Evolutionary conservation across 1,139 yeast species (phyloP).

Genomic region (Pichia sp.): DNA sequence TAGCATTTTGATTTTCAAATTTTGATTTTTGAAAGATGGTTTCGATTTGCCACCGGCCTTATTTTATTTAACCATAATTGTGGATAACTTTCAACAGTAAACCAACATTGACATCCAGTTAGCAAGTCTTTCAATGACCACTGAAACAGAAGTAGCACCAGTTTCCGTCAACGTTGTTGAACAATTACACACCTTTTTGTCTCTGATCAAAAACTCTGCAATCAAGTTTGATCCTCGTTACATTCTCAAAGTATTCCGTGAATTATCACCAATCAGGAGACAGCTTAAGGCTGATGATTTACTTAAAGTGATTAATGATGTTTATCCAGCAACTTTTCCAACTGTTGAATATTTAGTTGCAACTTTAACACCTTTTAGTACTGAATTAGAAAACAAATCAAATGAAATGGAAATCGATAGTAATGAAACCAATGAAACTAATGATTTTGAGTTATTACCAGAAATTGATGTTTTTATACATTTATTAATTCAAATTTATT

Average conservation of each 20-base stretch:
- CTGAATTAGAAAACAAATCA: slow-evolving; percentile 13
- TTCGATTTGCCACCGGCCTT: too few relatives aligned
- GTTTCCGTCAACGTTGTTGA: slow-evolving; percentile 3
- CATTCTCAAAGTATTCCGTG: slow-evolving; percentile 79
- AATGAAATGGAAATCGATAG: slow-evolving; percentile 28
- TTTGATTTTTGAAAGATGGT: too few relatives aligned
- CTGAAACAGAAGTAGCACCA: slow-evolving; percentile 5
- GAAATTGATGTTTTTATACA: slow-evolving; percentile 80
- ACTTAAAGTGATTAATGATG: slow-evolving; percentile 44
- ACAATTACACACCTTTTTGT: slow-evolving; percentile 8
- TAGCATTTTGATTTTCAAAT: too few relatives aligned
- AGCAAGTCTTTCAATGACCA: slow-evolving; percentile 4
- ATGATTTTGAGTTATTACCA: slow-evolving; percentile 39
- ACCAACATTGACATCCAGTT: too few relatives aligned
- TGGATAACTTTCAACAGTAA: too few relatives aligned
- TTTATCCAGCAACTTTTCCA: slow-evolving; percentile 45
- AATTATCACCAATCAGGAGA: slow-evolving; percentile 69
- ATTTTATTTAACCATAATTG: too few relatives aligned
- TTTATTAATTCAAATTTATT: slow-evolving; percentile 66
- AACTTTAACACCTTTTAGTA: slow-evolving; percentile 29
- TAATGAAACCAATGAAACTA: slow-evolving; percentile 16
- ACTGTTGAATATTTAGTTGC: slow-evolving; percentile 41
- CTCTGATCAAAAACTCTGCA: slow-evolving; percentile 60
- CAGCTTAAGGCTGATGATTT: slow-evolving; percentile 51
- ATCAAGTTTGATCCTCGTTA: slow-evolving; percentile 78